A percentile compares a stretch with the other conserved stretches of the same genome.
Evolutionary conservation across 352 stramenopile species (phyloP).

Genomic region (Phytophthora pseudosyringae): DNA sequence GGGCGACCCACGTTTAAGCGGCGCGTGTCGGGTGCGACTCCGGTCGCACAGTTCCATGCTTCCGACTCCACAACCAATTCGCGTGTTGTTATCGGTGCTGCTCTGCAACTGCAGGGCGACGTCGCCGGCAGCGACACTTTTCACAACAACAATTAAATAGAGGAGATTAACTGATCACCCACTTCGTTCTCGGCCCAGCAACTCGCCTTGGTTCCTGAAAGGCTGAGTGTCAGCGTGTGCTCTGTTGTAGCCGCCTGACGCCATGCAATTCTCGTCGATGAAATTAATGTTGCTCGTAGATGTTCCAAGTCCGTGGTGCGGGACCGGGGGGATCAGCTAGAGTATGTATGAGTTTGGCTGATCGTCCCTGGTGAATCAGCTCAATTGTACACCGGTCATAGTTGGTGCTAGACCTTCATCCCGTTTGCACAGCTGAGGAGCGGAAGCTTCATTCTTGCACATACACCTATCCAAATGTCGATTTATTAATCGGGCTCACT

Average conservation of each 20-base stretch:
- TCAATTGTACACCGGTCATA: too few relatives aligned
- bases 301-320: too few relatives aligned
- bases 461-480: too few relatives aligned
- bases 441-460: too few relatives aligned
- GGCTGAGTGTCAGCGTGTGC: neutral
- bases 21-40: neutral
- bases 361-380: too few relatives aligned
- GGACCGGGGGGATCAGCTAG: too few relatives aligned
- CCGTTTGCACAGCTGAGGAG: too few relatives aligned
- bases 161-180: too few relatives aligned
- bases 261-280: neutral
- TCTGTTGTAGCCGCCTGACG: neutral
- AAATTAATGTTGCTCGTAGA: neutral
- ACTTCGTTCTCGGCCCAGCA: neutral
- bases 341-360: too few relatives aligned
- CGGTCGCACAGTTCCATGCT: neutral
- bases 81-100: slow-evolving; percentile 25
- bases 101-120: slow-evolving; percentile 2
- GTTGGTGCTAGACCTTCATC: too few relatives aligned
- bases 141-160: too few relatives aligned
- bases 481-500: too few relatives aligned
- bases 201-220: slow-evolving; percentile 27
- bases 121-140: neutral
- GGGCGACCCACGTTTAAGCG: slow-evolving; percentile 3
- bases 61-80: slow-evolving; percentile 2